Conservation (phyloP, 352 stramenopile species). For the Vaucheria bursata region DNA sequence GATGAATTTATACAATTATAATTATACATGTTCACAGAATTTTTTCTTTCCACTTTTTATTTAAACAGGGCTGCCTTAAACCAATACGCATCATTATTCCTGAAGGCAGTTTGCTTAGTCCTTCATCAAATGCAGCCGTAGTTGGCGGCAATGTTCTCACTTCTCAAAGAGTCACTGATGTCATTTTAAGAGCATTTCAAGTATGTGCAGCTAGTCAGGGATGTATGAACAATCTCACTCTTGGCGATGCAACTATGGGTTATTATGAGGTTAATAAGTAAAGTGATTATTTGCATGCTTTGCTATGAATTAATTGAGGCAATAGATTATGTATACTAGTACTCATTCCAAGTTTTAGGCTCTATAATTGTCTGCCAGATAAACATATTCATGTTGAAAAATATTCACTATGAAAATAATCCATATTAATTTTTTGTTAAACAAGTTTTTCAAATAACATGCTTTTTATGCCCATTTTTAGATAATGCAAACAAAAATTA, state of each 20-base stretch:
- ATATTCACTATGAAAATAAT: no score
- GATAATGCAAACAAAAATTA: no score
- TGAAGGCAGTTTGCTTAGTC: slow-evolving; percentile 85
- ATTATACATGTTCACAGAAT: no score
- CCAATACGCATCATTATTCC: slow-evolving; percentile 93
- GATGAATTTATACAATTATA: no score
- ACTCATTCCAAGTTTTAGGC: no score
- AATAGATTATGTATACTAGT: no score
- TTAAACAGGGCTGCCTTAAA: slow-evolving; percentile 85
- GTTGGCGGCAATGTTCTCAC: slow-evolving; percentile 96
- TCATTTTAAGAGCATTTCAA: slow-evolving; percentile 91
- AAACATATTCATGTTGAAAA: no score
- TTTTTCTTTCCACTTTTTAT: no score
- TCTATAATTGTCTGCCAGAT: no score
- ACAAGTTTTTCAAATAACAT: no score
- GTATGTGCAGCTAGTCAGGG: slow-evolving; percentile 86
- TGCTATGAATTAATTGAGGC: neutral
- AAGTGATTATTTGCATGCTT: neutral
- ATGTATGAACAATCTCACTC: slow-evolving; percentile 99
- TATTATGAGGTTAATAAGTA: slow-evolving; percentile 87
- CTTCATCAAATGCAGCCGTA: slow-evolving; percentile 82
- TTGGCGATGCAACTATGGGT: slow-evolving; percentile 82
- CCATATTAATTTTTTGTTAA: no score
- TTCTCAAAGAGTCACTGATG: slow-evolving; percentile 93
- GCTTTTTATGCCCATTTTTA: no score